Conservation (phyloP, 305 asterid genomes). For the Solanum hybrid region DNA sequence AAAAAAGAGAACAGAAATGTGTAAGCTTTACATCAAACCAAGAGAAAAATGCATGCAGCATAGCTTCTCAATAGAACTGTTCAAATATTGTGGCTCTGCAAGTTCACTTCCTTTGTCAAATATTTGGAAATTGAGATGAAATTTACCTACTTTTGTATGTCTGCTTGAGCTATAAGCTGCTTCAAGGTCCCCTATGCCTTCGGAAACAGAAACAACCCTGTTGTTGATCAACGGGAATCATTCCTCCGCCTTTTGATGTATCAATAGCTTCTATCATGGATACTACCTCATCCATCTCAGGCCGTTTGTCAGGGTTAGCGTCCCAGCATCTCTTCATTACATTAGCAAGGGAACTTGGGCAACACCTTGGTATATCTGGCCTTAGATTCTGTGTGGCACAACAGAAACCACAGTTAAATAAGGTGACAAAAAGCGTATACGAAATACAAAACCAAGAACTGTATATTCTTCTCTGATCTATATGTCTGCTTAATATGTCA, state of each 20-base stretch:
- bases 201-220: conserved; percentile 29
- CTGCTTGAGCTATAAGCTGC: background rate
- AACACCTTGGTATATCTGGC: conserved; percentile 35
- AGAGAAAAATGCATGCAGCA: conserved; percentile 18
- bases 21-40: conserved; percentile 9
- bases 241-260: conserved; percentile 33
- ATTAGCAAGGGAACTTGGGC: conserved; percentile 27
- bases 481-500: background rate
- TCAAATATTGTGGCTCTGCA: conserved; percentile 14
- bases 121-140: conserved; percentile 7
- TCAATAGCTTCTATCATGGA: conserved; percentile 27
- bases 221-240: conserved; percentile 31
- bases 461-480: background rate
- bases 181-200: conserved; percentile 52
- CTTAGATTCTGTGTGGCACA: conserved; percentile 21
- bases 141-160: conserved; percentile 13
- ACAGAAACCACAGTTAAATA: background rate
- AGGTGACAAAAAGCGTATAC: background rate
- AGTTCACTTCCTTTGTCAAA: conserved; percentile 16
- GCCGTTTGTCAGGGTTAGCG: conserved; percentile 30
- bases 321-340: conserved; percentile 36
- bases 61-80: conserved; percentile 15
- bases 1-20: background rate
- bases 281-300: conserved; percentile 38
- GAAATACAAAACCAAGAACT: background rate